These are phyloP conservation scores for Plasmodium sp. DNA, from an alignment of 169 alveolate species.

Conservation along the genomic window DNA sequence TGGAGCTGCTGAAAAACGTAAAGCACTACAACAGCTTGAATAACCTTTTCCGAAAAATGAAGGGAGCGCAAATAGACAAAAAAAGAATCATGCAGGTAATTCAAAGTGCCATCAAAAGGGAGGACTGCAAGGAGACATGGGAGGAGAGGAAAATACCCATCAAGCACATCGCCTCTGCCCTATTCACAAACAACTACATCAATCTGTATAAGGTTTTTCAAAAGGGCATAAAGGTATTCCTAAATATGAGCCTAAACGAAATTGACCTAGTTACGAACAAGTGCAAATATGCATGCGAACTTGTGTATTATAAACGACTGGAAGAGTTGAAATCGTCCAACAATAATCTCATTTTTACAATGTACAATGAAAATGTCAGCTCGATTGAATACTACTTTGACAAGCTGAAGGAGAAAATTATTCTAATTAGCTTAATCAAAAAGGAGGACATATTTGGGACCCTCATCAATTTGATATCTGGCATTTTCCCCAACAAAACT, in stretches of 20 bases:
- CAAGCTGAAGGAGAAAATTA: slow-evolving; percentile 66
- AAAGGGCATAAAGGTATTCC: slow-evolving; percentile 19
- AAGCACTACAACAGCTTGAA: slow-evolving; percentile 17
- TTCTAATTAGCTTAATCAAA: slow-evolving; percentile 30
- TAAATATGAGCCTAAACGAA: slow-evolving; percentile 18
- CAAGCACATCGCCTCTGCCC: slow-evolving; percentile 54
- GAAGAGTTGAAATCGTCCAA: slow-evolving; percentile 31
- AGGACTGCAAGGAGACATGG: slow-evolving; percentile 30
- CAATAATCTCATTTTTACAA: slow-evolving; percentile 42
- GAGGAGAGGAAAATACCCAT: slow-evolving; percentile 43
- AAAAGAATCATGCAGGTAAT: slow-evolving; percentile 41
- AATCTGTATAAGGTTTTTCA: slow-evolving; percentile 40
- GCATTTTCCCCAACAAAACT: slow-evolving; percentile 35
- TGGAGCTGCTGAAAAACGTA: not conserved
- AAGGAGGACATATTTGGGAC: slow-evolving; percentile 37
- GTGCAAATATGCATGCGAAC: slow-evolving; percentile 72
- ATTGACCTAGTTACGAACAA: slow-evolving; percentile 39
- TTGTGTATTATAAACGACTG: slow-evolving; percentile 49
- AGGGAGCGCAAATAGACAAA: not conserved
- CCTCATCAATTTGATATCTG: slow-evolving; percentile 33
- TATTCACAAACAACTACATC: slow-evolving; percentile 60
- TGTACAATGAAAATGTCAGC: slow-evolving; percentile 70
- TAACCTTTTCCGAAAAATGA: slow-evolving; percentile 16
- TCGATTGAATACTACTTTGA: slow-evolving; percentile 70
- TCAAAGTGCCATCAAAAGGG: slow-evolving; percentile 37